Conservation (phyloP, 2,329 filamentous ascomycete species). For the Myriosclerotinia duriaeana region DNA sequence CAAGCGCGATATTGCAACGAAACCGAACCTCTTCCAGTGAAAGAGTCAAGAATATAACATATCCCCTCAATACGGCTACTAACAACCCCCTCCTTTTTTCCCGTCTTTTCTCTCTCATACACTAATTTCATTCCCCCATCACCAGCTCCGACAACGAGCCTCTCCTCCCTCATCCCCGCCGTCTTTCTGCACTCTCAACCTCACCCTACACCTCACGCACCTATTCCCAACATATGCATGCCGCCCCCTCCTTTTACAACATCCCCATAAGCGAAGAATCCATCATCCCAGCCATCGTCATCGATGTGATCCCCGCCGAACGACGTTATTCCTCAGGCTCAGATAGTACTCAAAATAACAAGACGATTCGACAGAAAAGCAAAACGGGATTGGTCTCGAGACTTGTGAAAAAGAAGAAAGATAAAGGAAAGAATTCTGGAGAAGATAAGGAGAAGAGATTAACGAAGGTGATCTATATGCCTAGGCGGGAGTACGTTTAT, state of each 20-base stretch:
- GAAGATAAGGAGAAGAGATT: slow-evolving; percentile 23
- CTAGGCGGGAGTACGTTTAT: slow-evolving; percentile 31
- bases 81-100: too few species aligned
- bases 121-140: not conserved
- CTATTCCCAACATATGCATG: slow-evolving; percentile 29
- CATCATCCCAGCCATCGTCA: slow-evolving; percentile 39
- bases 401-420: slow-evolving; percentile 23
- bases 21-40: too few species aligned
- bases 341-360: not conserved
- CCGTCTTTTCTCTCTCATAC: not conserved
- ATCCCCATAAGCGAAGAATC: slow-evolving; percentile 37
- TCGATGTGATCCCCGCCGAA: slow-evolving; percentile 26
- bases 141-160: slow-evolving; percentile 37
- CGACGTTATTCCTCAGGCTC: slow-evolving; percentile 3
- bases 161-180: slow-evolving; percentile 26
- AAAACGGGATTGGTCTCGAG: slow-evolving; percentile 6
- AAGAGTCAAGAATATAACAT: not conserved
- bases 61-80: not conserved
- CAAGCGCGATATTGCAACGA: not conserved
- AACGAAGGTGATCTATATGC: slow-evolving; percentile 40
- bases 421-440: slow-evolving; percentile 23
- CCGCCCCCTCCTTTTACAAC: slow-evolving; percentile 34
- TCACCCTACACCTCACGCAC: slow-evolving; percentile 33
- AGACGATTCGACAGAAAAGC: slow-evolving; percentile 2
- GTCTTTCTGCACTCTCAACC: slow-evolving; percentile 26